phyloP scores from a whole-genome alignment of 768 basidiomycete species.

The Coprinopsis cinerea region DNA sequence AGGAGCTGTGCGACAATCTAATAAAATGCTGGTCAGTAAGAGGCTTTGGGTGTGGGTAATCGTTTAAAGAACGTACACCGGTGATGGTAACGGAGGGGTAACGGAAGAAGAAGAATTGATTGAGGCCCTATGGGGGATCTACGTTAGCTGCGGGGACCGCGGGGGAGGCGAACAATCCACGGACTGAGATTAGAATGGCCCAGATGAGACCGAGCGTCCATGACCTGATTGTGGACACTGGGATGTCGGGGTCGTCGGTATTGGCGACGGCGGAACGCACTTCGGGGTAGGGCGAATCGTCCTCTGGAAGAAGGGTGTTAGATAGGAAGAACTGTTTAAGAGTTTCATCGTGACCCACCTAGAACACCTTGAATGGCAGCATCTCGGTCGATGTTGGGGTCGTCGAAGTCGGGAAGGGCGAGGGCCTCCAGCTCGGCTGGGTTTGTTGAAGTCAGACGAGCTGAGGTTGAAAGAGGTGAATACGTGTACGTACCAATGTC shows the following conservation, averaged over 20 bases:
- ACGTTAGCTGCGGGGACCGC: not conserved
- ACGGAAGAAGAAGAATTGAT: not conserved
- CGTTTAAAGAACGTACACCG: conserved; percentile 26
- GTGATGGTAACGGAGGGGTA: conserved; percentile 62
- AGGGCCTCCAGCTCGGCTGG: conserved; percentile 24
- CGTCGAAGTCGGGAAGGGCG: conserved; percentile 39
- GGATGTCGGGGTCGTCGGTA: conserved; percentile 62
- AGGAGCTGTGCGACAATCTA: conserved; percentile 65
- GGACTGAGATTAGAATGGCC: conserved; percentile 52
- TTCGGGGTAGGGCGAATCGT: conserved; percentile 71
- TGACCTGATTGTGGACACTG: conserved; percentile 56
- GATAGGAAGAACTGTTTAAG: conserved; percentile 25
- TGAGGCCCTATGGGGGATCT: not conserved
- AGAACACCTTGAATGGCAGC: conserved; percentile 36
- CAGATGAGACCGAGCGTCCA: conserved; percentile 70
- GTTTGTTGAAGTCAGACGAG: not conserved
- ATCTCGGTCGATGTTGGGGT: conserved; percentile 49
- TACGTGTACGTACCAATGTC: conserved; percentile 1
- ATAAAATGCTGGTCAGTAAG: not conserved
- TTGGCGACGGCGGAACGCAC: conserved; percentile 66
- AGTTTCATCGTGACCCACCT: conserved; percentile 32
- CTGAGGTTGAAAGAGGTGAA: not conserved
- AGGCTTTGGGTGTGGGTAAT: not conserved
- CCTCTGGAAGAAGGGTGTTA: conserved; percentile 28
- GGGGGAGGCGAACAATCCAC: not conserved